phyloP scores from a whole-genome alignment of 495 filamentous ascomycete species.

The Penicillium ochrochloron region DNA sequence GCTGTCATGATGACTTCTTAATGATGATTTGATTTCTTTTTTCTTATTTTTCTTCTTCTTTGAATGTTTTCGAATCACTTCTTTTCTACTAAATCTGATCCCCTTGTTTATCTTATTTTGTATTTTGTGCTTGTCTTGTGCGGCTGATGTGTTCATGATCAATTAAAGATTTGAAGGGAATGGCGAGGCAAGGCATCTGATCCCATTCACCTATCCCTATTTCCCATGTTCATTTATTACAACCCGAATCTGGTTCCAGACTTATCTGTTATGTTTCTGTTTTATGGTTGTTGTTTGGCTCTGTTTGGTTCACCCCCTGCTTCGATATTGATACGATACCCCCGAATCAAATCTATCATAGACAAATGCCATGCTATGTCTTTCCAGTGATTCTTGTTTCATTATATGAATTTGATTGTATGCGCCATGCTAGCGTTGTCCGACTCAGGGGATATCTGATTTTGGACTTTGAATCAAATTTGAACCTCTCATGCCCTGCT shows the following conservation, averaged over 20 bases:
- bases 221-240: neutral
- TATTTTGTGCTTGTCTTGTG: conserved; percentile 6
- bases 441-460: neutral
- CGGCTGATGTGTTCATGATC: conserved; percentile 24
- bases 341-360: conserved; percentile 29
- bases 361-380: conserved; percentile 29
- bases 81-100: conserved; percentile 1
- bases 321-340: conserved; percentile 34
- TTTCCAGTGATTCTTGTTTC: conserved; percentile 13
- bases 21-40: conserved; percentile 18
- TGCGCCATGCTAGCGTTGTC: conserved; percentile 4
- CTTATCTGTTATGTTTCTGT: neutral
- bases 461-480: neutral
- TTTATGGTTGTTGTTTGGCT: conserved; percentile 2
- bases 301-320: conserved; percentile 10
- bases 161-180: conserved; percentile 10
- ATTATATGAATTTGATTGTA: neutral
- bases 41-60: conserved; percentile 5
- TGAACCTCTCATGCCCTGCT: too few relatives aligned
- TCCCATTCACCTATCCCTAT: neutral
- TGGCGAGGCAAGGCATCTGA: neutral
- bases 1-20: conserved; percentile 53
- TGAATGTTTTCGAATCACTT: neutral
- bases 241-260: neutral
- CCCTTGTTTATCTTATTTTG: neutral